Evolutionary conservation across 2,329 filamentous ascomycete genomes (phyloP).

Genomic region (Ophiocordyceps robertsii): DNA sequence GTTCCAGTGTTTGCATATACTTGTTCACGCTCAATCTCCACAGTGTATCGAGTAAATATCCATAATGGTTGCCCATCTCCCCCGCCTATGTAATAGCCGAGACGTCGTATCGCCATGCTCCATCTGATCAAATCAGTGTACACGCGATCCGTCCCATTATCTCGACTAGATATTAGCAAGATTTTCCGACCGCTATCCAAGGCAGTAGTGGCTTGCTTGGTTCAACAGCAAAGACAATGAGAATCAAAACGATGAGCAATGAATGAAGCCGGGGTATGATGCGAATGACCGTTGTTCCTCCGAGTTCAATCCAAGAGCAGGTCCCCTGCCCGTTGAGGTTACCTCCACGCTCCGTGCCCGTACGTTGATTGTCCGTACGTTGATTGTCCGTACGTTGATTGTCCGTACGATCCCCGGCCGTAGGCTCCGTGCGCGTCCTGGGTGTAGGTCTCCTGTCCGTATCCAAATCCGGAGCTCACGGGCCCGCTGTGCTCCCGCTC

Average conservation of each 20-base stretch:
- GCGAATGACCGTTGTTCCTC: not conserved
- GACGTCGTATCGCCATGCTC: too few species aligned
- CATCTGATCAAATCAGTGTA: too few species aligned
- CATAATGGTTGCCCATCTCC: too few species aligned
- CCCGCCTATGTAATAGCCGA: too few species aligned
- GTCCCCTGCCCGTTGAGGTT: not conserved
- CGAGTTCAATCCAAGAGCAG: not conserved
- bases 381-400: not conserved
- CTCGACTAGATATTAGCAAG: not conserved
- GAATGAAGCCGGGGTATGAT: not conserved
- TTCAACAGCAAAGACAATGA: not conserved
- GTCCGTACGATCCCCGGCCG: not conserved
- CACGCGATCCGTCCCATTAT: not conserved
- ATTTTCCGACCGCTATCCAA: not conserved
- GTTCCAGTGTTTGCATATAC: too few species aligned
- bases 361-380: too few species aligned
- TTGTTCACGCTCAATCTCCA: too few species aligned
- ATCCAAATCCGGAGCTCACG: conserved; percentile 6
- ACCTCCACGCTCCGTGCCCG: not conserved
- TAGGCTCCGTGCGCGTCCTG: not conserved
- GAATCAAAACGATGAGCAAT: not conserved
- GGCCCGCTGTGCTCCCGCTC: conserved; percentile 4
- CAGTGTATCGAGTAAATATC: too few species aligned
- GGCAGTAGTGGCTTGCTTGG: not conserved
- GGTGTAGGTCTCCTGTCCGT: conserved; percentile 5